These are phyloP conservation scores for Geotrichum siamense DNA, from an alignment of 1,139 yeast species.

Conservation along the genomic window DNA sequence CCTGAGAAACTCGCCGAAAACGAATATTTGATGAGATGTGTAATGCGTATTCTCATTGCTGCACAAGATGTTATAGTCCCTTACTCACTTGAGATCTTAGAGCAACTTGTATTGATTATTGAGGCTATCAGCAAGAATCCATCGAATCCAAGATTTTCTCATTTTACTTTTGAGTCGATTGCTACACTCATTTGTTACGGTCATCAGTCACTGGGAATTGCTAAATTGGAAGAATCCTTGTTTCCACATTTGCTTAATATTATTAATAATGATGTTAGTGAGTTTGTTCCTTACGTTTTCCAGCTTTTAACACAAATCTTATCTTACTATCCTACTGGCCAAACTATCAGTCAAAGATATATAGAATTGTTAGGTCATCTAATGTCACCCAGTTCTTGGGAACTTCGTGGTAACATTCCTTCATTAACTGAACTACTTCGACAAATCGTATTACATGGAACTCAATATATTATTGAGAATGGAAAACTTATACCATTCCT, in stretches of 20 bases:
- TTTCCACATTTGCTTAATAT: slow-evolving; percentile 63
- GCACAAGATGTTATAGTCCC: slow-evolving; percentile 57
- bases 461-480: slow-evolving; percentile 32
- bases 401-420: slow-evolving; percentile 84
- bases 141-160: slow-evolving; percentile 89
- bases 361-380: slow-evolving; percentile 69
- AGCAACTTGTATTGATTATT: slow-evolving; percentile 63
- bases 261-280: slow-evolving; percentile 80
- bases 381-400: slow-evolving; percentile 88
- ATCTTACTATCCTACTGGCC: slow-evolving; percentile 49
- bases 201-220: slow-evolving; percentile 33
- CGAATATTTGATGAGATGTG: slow-evolving; percentile 82
- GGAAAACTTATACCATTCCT: slow-evolving; percentile 62
- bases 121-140: slow-evolving; percentile 77
- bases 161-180: slow-evolving; percentile 81
- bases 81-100: slow-evolving; percentile 35
- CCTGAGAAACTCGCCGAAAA: slow-evolving; percentile 95
- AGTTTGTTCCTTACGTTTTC: slow-evolving; percentile 86
- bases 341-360: slow-evolving; percentile 54
- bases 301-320: slow-evolving; percentile 77
- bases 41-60: slow-evolving; percentile 75
- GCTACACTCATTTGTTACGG: slow-evolving; percentile 64
- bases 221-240: slow-evolving; percentile 45
- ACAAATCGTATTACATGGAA: slow-evolving; percentile 62
- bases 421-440: slow-evolving; percentile 77